phyloP scores from a whole-genome alignment of 208 protist species.

The Kentomonas sorsogonicus region DNA sequence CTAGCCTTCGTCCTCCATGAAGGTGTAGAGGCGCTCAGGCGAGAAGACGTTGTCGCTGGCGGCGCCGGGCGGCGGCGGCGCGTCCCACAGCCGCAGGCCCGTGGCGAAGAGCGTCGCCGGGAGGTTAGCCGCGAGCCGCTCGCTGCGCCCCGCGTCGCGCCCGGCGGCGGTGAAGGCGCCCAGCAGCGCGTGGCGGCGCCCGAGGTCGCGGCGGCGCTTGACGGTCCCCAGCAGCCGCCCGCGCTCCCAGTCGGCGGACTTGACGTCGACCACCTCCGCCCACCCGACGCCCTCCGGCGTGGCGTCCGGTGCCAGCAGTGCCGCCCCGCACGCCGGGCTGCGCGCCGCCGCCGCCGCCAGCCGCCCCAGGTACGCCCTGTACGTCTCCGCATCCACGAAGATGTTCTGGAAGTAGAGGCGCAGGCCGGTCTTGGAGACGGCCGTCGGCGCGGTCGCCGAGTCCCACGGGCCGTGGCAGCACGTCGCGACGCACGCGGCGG shows the following conservation, averaged over 20 bases:
- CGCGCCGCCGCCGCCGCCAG: neutral
- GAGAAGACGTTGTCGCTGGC: no score
- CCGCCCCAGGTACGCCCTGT: neutral
- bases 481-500: neutral
- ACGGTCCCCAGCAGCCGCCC: constrained; percentile 12
- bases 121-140: no score
- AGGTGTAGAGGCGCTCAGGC: no score
- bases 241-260: constrained; percentile 10
- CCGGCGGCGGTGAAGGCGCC: neutral
- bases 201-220: constrained; percentile 9
- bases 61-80: no score
- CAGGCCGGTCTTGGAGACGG: constrained; percentile 9
- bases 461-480: constrained; percentile 6
- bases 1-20: no score
- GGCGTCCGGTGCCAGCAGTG: neutral
- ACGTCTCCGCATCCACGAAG: constrained; percentile 6
- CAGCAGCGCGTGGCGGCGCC: constrained; percentile 1
- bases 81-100: no score
- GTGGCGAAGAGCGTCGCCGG: no score
- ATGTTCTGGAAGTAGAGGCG: constrained; percentile 14
- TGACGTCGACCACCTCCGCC: constrained; percentile 11
- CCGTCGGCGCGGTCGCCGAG: neutral
- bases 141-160: no score
- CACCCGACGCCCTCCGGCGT: neutral
- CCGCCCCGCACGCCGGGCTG: neutral